These are phyloP conservation scores for Penicillium sp. DNA, from an alignment of 2,329 filamentous ascomycete genomes.

Conservation along the genomic window DNA sequence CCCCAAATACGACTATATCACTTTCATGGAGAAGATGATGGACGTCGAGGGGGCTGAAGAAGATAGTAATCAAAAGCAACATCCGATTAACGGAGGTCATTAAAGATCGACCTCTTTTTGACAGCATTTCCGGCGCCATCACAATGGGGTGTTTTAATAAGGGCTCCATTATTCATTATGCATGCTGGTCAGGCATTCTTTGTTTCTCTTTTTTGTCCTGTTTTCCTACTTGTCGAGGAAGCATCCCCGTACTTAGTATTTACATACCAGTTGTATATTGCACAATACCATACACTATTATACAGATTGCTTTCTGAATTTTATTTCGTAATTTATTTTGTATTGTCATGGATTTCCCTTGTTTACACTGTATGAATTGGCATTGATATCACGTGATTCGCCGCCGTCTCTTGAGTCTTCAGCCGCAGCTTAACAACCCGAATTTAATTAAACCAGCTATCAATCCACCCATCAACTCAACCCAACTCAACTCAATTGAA, in stretches of 20 bases:
- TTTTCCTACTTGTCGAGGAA: neutral
- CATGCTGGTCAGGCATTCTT: conserved; percentile 12
- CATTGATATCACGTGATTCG: neutral
- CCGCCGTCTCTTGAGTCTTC: neutral
- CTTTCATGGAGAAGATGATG: conserved; percentile 90
- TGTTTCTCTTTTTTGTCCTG: neutral
- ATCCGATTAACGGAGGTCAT: conserved; percentile 8
- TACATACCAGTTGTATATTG: too few species aligned
- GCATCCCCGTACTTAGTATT: neutral
- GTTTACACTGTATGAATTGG: neutral
- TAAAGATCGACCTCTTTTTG: neutral
- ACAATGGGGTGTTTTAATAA: neutral
- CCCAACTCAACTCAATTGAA: neutral
- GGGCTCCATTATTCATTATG: conserved; percentile 2
- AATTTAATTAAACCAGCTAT: neutral
- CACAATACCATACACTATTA: neutral
- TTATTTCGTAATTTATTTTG: too few species aligned
- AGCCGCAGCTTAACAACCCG: neutral
- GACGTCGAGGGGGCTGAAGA: conserved; percentile 25
- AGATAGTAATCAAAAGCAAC: conserved; percentile 17
- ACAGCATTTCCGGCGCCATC: conserved; percentile 5
- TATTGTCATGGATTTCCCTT: neutral
- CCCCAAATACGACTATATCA: conserved; percentile 92
- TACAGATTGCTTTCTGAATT: too few species aligned
- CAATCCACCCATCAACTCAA: neutral